These are phyloP conservation scores for Kandelia obovata DNA, from an alignment of 345 rosid species.

Conservation along the genomic window DNA sequence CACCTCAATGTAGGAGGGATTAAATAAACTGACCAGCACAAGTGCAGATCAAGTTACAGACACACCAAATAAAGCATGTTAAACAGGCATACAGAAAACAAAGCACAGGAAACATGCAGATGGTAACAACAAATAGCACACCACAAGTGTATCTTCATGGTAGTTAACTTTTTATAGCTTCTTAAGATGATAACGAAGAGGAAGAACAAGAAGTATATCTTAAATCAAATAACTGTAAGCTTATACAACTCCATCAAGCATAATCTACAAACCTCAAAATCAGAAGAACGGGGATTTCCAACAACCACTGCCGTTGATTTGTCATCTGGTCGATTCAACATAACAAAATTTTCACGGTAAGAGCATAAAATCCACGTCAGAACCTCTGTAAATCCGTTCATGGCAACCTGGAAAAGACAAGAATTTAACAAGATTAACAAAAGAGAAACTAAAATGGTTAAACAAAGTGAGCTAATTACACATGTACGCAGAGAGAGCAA, in stretches of 20 bases:
- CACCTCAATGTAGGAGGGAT: too few relatives aligned
- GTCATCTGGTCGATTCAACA: constrained; percentile 68
- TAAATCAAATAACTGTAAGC: background rate
- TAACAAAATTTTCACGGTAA: constrained; percentile 55
- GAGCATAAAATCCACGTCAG: constrained; percentile 79
- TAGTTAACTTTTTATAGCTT: too few relatives aligned
- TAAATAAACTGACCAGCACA: too few relatives aligned
- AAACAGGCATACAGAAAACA: too few relatives aligned
- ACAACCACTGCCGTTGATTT: constrained; percentile 50
- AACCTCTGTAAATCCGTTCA: constrained; percentile 76
- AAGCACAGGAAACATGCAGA: too few relatives aligned
- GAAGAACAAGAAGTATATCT: background rate
- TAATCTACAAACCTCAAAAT: constrained; percentile 70
- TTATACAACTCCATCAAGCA: background rate
- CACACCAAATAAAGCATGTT: too few relatives aligned
- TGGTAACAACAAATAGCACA: too few relatives aligned
- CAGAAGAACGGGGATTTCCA: constrained; percentile 83
- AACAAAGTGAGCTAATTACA: background rate
- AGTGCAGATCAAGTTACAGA: too few relatives aligned
- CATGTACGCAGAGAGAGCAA: background rate
- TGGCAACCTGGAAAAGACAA: constrained; percentile 48
- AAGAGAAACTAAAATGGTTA: background rate
- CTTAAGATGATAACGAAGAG: too few relatives aligned
- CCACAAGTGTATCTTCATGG: too few relatives aligned
- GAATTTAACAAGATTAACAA: background rate